Evolutionary conservation across 2,329 filamentous ascomycete species (phyloP).

Genomic region (Neofusicoccum ribis): DNA sequence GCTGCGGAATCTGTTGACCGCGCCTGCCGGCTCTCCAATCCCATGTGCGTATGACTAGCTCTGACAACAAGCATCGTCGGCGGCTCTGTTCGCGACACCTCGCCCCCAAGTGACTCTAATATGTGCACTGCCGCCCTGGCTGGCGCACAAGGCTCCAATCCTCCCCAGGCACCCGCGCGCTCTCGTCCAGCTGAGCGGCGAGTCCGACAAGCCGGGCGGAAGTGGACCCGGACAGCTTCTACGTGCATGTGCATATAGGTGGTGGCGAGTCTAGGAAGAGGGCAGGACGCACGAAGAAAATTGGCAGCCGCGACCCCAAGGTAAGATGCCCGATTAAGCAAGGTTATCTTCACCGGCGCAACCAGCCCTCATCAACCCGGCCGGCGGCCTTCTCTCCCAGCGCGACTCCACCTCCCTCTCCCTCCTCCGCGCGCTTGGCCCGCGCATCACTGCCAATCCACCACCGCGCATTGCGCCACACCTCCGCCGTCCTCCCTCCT

Average conservation of each 20-base stretch:
- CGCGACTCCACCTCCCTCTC: background rate
- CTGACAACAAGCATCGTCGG: background rate
- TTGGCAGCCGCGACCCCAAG: conserved; percentile 1
- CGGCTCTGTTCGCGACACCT: background rate
- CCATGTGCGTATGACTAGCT: conserved; percentile 1
- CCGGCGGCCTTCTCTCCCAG: background rate
- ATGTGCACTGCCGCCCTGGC: conserved; percentile 2
- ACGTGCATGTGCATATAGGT: conserved; percentile 1
- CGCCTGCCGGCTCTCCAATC: conserved; percentile 5
- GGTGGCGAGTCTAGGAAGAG: conserved; percentile 6
- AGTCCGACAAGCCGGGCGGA: background rate
- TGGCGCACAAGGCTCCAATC: background rate
- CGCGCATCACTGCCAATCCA: too few relatives aligned
- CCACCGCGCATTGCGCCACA: background rate
- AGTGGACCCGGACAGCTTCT: background rate
- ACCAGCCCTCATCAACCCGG: background rate
- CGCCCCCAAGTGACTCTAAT: background rate
- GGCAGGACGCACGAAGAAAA: conserved; percentile 7
- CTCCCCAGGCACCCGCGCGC: background rate
- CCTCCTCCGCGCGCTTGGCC: background rate
- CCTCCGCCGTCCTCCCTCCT: background rate
- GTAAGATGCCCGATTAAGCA: conserved; percentile 16
- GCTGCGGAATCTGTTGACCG: background rate
- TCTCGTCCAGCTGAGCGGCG: conserved; percentile 7
- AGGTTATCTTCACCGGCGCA: background rate